These are phyloP conservation scores for Hyphopichia burtonii DNA, from an alignment of 1,139 yeast genomes.

Conservation along the genomic window DNA sequence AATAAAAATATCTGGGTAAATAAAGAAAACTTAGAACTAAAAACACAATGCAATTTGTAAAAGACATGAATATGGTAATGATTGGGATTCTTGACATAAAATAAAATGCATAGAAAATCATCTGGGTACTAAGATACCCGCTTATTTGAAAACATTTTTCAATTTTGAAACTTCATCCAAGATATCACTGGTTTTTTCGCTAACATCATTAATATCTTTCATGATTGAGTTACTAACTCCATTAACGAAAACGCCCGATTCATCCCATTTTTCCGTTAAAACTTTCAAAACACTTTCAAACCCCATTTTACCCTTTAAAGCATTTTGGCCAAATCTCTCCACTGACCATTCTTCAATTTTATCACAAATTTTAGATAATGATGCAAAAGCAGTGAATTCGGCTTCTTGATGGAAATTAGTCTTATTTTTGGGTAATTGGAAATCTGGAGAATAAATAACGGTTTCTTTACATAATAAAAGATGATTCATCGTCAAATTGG, in stretches of 20 bases:
- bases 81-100: too few relatives aligned
- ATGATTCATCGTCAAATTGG: conserved; percentile 80
- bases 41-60: too few relatives aligned
- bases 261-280: conserved; percentile 52
- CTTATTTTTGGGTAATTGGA: conserved; percentile 39
- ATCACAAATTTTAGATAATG: conserved; percentile 67
- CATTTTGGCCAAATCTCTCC: conserved; percentile 85
- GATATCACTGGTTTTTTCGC: conserved; percentile 34
- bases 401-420: conserved; percentile 83
- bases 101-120: not conserved
- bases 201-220: conserved; percentile 23
- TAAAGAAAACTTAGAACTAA: too few relatives aligned
- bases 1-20: too few relatives aligned
- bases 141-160: conserved; percentile 21
- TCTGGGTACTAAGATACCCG: too few relatives aligned
- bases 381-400: conserved; percentile 81
- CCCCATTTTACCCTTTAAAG: conserved; percentile 75
- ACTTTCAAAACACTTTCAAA: conserved; percentile 74
- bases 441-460: conserved; percentile 74
- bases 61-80: too few relatives aligned
- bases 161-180: conserved; percentile 41
- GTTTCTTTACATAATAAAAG: conserved; percentile 81
- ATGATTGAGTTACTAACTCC: conserved; percentile 29
- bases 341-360: conserved; percentile 91
- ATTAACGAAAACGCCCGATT: conserved; percentile 40